Base-by-base conservation (phyloP, 208 protist species). In the Lotmaria passim region DNA sequence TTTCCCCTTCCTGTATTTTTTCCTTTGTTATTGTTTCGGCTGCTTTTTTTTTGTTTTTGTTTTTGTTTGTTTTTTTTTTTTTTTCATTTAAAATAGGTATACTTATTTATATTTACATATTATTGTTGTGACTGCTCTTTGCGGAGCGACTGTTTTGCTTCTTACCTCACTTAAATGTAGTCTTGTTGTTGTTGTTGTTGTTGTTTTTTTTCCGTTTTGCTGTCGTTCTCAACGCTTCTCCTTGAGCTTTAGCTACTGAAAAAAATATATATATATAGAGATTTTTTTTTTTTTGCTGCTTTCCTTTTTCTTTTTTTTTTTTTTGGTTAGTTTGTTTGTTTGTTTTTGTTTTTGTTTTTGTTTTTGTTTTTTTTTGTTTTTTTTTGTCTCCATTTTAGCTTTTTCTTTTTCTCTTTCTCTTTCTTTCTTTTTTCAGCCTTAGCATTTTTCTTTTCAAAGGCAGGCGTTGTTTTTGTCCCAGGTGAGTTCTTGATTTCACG, bases 41-140 rank as follows among this genome's bases (percentile, higher is more conserved):
- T 57, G 21, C 39, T 14, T 59, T 74, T 66, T 57, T 41, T 30
- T 31, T 48, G 33, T 73, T 44, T 52, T 38, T 12, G 30, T 64
- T 39, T 55, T 46, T 31, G 17, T 36, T 43, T 56, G n/a, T 74
- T 66, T 57, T 41, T 30, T 31, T 48, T 50, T 73, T 44, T 52
- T 38, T 12, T 51, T 64, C 23, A 44, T 46, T 31, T 7, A 24
- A 30, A 44, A 62, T 4, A 41, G 48, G 21, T 51, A 59, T 12
- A 34, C 1, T 15, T 56, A 5, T 28, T 72, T 7, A 43, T 31
- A 23, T 26, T 43, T 19, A n/a, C n/a, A n/a, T 55, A 19, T 69
- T 26, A 43, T 48, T 59, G 50, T 57, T 38, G 33, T 59, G 36
- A 24, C n/a, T 69, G 10, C 31, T 31, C n/a, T 59, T n/a, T n/a